These are phyloP conservation scores for Volvox africanus DNA, from an alignment of 139 green algal species.

Conservation along the genomic window DNA sequence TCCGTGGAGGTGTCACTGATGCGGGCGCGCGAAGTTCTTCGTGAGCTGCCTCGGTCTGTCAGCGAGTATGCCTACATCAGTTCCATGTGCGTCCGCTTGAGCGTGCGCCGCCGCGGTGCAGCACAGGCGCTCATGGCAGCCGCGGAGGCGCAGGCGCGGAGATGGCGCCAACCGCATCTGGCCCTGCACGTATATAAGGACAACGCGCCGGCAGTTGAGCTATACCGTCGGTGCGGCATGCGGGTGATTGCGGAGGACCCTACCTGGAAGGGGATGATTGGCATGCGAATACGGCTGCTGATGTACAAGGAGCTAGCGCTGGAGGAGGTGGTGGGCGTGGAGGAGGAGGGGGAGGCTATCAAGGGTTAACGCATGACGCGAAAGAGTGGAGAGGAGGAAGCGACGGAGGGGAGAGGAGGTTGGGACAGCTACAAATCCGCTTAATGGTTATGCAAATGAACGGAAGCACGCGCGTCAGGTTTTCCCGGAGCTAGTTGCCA, in stretches of 20 bases:
- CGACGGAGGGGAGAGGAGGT: too few relatives aligned
- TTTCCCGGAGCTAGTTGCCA: too few relatives aligned
- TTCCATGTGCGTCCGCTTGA: slow-evolving; percentile 59
- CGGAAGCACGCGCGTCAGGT: too few relatives aligned
- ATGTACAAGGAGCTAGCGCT: slow-evolving; percentile 48
- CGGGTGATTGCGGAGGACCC: slow-evolving; percentile 45
- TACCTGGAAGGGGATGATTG: slow-evolving; percentile 39
- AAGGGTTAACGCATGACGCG: too few relatives aligned
- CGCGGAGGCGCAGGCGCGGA: slow-evolving; percentile 52
- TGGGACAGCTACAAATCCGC: too few relatives aligned
- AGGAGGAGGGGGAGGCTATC: not conserved
- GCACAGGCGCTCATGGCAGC: slow-evolving; percentile 47
- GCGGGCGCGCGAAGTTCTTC: slow-evolving; percentile 37
- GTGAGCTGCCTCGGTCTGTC: slow-evolving; percentile 16
- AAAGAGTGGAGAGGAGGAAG: too few relatives aligned
- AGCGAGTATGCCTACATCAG: slow-evolving; percentile 57
- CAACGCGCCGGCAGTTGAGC: slow-evolving; percentile 55
- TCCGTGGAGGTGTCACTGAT: slow-evolving; percentile 63
- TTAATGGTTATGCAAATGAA: too few relatives aligned
- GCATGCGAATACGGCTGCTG: slow-evolving; percentile 49
- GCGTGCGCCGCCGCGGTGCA: slow-evolving; percentile 47
- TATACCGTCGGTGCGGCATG: slow-evolving; percentile 61
- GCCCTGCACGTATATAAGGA: slow-evolving; percentile 67
- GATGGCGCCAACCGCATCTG: slow-evolving; percentile 52
- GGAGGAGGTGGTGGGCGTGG: not conserved